phyloP scores from a whole-genome alignment of 2,329 filamentous ascomycete species.

The Aspergillus alliaceus region DNA sequence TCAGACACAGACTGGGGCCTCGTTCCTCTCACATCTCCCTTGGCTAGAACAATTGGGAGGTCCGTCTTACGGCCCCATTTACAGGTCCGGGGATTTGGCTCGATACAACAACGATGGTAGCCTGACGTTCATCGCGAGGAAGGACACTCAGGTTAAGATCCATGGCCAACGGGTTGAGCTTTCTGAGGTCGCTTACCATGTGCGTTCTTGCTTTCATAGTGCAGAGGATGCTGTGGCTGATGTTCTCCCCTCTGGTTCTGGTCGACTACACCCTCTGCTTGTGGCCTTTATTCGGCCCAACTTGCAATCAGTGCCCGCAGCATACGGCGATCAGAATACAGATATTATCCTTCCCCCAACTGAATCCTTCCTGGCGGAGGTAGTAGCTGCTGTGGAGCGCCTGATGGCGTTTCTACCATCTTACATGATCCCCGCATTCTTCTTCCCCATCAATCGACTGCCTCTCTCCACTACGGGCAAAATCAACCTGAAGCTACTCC shows the following conservation, averaged over 20 bases:
- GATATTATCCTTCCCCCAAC: background rate
- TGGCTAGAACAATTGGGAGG: background rate
- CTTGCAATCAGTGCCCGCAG: background rate
- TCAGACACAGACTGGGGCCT: background rate
- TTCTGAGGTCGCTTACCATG: constrained; percentile 29
- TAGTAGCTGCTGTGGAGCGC: too few relatives aligned
- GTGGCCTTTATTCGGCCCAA: background rate
- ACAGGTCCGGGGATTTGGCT: constrained; percentile 38
- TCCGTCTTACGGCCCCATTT: constrained; percentile 17
- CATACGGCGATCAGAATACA: background rate
- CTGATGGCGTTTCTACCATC: background rate
- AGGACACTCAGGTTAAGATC: constrained; percentile 36
- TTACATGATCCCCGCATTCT: constrained; percentile 11
- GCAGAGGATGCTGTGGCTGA: background rate
- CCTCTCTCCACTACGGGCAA: background rate
- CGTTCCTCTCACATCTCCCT: background rate
- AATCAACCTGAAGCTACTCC: background rate
- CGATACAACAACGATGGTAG: constrained; percentile 28
- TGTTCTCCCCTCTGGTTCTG: background rate
- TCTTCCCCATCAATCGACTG: background rate
- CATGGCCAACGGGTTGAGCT: constrained; percentile 37
- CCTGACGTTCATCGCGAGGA: constrained; percentile 31
- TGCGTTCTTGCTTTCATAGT: background rate
- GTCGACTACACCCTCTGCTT: background rate
- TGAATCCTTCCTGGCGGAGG: background rate